Base-by-base conservation (phyloP, 78 protist genomes). In the Protostelium mycophagum region DNA sequence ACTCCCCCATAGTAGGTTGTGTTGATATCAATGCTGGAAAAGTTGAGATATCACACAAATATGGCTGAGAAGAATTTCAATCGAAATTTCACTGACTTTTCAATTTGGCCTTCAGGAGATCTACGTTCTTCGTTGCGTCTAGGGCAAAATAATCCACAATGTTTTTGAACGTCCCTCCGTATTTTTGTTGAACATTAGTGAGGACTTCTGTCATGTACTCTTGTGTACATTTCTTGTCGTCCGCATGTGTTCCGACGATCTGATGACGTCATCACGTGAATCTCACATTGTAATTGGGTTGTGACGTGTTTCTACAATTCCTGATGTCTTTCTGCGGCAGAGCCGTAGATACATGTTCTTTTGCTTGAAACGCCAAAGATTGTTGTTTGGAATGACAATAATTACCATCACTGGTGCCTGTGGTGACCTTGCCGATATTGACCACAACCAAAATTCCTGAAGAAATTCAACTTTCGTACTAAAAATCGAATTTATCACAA, bases 191-290 rank as follows among this genome's bases (percentile, higher is more conserved):
- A 51, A 51, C 16, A 16, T 51, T 51, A 5, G 73, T 51, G 31
- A 51, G 73, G 16, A 51, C 73, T 51, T 51, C 73, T 5, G 73
- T 51, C 73, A 51, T 51, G 73, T 51, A 51, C 5, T 51, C 73
- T 51, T 51, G 73, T 16, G 73, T 51, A 51, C 73, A 51, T 16
- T 51, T 51, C 73, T 51, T 37, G 83, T 93, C 92, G 1, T 93
- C 96, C 39, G 87, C 63, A 85, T 93, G 96, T 28, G 96, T 93
- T 0, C 94, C 96, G 84, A 93, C 96, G 37, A 93, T 90, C 73
- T 51, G 16, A 5, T 25, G 16, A 5, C 31, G 31, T 5, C 73
- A 16, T 51, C 73, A 51, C 31, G 73, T 51, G n/a, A n/a, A n/a
- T n/a, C n/a, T n/a, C n/a, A n/a, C n/a, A n/a, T n/a, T n/a, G n/a